Evolutionary conservation across 1,139 yeast genomes (phyloP).

Genomic region (Candida sp.): DNA sequence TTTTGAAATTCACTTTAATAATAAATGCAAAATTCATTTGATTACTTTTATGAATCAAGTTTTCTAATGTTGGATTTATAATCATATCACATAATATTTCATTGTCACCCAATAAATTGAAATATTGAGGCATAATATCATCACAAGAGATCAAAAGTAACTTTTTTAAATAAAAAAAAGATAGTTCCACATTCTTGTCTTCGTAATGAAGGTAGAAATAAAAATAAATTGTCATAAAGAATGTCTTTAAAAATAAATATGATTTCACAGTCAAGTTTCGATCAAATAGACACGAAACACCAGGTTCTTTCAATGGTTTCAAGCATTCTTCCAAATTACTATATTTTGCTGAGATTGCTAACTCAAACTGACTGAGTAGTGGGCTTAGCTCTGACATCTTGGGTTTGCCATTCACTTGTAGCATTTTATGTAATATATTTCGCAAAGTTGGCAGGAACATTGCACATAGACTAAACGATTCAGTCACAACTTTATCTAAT

Average conservation of each 20-base stretch:
- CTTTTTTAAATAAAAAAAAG: constrained; percentile 36
- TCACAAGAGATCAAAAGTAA: constrained; percentile 23
- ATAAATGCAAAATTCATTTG: constrained; percentile 29
- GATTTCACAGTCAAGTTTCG: constrained; percentile 24
- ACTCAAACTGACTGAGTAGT: constrained; percentile 19
- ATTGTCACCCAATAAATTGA: constrained; percentile 27
- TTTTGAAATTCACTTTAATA: constrained; percentile 24
- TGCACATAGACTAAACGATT: constrained; percentile 10
- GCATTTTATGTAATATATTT: constrained; percentile 13
- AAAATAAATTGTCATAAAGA: constrained; percentile 32
- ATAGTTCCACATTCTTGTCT: constrained; percentile 16
- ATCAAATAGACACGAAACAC: constrained; percentile 14
- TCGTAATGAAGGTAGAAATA: constrained; percentile 43
- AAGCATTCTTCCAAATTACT: constrained; percentile 21
- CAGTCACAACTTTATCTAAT: constrained; percentile 20
- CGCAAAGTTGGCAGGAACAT: constrained; percentile 7
- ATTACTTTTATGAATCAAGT: constrained; percentile 35
- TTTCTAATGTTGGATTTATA: constrained; percentile 39
- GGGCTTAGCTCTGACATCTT: constrained; percentile 21
- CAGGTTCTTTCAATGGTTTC: constrained; percentile 12
- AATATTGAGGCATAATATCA: constrained; percentile 40
- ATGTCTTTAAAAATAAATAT: constrained; percentile 26
- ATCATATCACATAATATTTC: constrained; percentile 35
- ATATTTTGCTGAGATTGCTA: constrained; percentile 11
- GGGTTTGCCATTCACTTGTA: constrained; percentile 18